Evolutionary conservation across 441 rosid genomes (phyloP).

Genomic region (Mallotus japonicus): DNA sequence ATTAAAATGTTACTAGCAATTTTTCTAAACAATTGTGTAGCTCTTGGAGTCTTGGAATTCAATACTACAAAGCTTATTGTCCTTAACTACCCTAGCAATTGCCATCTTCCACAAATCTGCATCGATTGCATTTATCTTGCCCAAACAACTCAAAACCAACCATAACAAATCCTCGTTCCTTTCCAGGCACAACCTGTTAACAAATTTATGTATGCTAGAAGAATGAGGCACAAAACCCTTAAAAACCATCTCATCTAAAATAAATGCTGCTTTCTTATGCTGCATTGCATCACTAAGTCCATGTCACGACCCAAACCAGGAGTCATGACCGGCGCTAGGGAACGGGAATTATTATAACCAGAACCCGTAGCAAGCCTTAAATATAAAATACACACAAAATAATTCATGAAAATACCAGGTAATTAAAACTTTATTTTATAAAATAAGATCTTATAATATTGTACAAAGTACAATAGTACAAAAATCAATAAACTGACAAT

Average conservation of each 20-base stretch:
- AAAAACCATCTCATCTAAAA: conserved; percentile 79
- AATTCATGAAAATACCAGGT: no score
- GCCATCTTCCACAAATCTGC: conserved; percentile 42
- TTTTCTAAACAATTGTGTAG: no score
- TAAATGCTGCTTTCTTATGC: conserved; percentile 48
- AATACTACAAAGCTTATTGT: conserved; percentile 16
- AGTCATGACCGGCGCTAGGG: no score
- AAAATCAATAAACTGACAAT: no score
- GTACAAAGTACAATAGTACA: no score
- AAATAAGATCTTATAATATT: no score
- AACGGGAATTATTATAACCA: no score
- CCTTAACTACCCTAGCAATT: conserved; percentile 33
- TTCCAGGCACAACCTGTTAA: conserved; percentile 41
- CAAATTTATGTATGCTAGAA: conserved; percentile 34
- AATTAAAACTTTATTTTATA: no score
- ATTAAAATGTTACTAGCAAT: no score
- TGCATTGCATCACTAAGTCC: conserved; percentile 47
- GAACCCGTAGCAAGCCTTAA: no score
- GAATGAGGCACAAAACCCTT: conserved; percentile 59
- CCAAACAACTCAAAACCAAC: conserved; percentile 40
- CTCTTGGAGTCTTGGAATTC: neutral
- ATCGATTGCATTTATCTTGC: conserved; percentile 37
- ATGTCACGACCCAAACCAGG: no score
- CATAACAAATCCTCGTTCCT: conserved; percentile 38
- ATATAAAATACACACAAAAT: no score